Base-by-base conservation (phyloP, 1,284 basidiomycete species). In the Pseudozyma hubeiensis region DNA sequence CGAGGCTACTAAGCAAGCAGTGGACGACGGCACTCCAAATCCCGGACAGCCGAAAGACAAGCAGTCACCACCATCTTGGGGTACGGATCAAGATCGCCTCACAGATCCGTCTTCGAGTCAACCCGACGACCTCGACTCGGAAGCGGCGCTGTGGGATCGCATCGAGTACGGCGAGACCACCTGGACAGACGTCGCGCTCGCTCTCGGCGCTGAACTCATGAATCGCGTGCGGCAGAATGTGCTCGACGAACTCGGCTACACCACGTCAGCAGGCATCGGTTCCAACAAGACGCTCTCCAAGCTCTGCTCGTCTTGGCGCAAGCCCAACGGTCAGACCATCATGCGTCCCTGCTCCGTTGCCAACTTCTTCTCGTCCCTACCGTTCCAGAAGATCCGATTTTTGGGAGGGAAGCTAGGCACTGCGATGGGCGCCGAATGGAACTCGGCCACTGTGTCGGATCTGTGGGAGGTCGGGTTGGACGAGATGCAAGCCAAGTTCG, bases 201-300 rank as follows among this genome's bases (percentile, higher is more conserved):
- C 91, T 1, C 90, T 97, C 48, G 96, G 91, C 2, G 94, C 94
- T 6, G 92, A 94, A 82, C 84, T 96, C 41, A 96, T 97, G 91
- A 86, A 87, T n/a, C 89, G 88, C 54, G 89, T 91, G 44, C 88
- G 92, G 71, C 87, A 87, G 66, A 90, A 91, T 61, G 90, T 98
- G 4, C 87, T 88, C 55, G 86, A 87, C 31, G 88, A 90, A 77
- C 87, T 99, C 24, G 92, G 93, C 16, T 99, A 99, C 81, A 94
- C 94, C 7, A 97, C 93, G 53, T 95, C 93, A 48, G 96, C 97
- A 89, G 97, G 97, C 1, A 92, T 99, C 59, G 91, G 93, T 2
- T 88, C 91, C 74, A 99, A 97, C 85, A 99, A 97, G 84, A 93
- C 94, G 67, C 87, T 98, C 40, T 91, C 95, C 0, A 97, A 99